Conservation (phyloP, 2,329 filamentous ascomycete genomes). For the Pochonia chlamydosporia region DNA sequence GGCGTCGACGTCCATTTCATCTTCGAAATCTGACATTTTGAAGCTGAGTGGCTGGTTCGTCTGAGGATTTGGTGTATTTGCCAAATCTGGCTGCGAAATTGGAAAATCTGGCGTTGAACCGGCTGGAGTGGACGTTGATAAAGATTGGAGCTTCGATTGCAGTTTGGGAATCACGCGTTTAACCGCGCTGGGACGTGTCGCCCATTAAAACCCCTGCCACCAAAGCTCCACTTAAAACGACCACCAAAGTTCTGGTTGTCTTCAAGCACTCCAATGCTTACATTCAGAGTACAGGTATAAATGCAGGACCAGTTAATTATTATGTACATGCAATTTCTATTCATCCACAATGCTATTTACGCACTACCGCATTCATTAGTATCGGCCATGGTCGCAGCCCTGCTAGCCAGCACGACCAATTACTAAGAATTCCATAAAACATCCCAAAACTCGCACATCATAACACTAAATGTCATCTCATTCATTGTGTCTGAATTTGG, state of each 20-base stretch:
- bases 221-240: neutral
- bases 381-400: conserved; percentile 11
- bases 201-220: conserved; percentile 2
- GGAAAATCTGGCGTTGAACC: neutral
- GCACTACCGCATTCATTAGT: no score
- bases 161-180: neutral
- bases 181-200: neutral
- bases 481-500: conserved; percentile 17
- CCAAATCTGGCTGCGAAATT: neutral
- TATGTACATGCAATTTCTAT: neutral
- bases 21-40: conserved; percentile 53
- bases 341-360: no score
- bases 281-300: neutral
- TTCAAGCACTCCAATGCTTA: no score
- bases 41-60: no score
- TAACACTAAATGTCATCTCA: neutral
- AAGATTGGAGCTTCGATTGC: neutral
- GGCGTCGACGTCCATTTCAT: conserved; percentile 57
- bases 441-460: neutral
- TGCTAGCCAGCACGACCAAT: conserved; percentile 1
- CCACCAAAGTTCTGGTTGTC: no score
- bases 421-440: neutral
- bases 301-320: neutral
- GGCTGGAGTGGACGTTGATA: neutral
- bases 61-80: neutral